These are phyloP conservation scores for Ogataea corticis DNA, from an alignment of 805 yeast species.

Conservation along the genomic window DNA sequence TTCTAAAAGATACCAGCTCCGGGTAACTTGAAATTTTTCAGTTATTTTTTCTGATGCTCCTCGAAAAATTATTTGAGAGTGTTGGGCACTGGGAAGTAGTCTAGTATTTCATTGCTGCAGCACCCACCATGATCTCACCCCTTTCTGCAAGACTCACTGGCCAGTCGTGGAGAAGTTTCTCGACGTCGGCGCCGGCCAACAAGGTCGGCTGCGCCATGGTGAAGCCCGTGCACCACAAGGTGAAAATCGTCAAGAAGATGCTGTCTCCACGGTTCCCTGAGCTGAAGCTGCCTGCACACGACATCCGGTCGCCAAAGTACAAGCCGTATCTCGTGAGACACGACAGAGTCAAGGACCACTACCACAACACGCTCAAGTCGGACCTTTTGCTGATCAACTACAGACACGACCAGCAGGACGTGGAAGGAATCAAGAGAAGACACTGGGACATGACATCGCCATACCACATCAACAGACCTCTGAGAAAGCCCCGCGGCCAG, in stretches of 20 bases:
- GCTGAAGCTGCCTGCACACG: slow-evolving; percentile 64
- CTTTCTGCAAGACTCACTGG: neutral
- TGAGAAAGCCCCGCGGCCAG: slow-evolving; percentile 74
- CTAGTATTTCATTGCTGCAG: too few species aligned
- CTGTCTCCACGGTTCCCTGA: slow-evolving; percentile 76
- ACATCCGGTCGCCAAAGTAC: slow-evolving; percentile 76
- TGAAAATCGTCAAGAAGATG: slow-evolving; percentile 69
- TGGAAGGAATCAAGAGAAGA: slow-evolving; percentile 70
- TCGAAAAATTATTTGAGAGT: neutral
- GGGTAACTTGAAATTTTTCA: neutral
- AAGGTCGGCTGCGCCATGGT: slow-evolving; percentile 70
- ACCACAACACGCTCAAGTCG: slow-evolving; percentile 66
- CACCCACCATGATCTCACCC: too few species aligned
- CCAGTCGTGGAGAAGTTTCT: slow-evolving; percentile 21
- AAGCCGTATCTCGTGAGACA: slow-evolving; percentile 73
- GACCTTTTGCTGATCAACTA: slow-evolving; percentile 80
- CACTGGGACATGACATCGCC: slow-evolving; percentile 88
- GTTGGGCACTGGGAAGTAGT: too few species aligned
- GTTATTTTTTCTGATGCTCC: neutral
- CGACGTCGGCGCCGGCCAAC: slow-evolving; percentile 35
- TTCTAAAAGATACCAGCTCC: too few species aligned
- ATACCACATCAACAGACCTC: slow-evolving; percentile 81
- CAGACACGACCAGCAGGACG: slow-evolving; percentile 56
- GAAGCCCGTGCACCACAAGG: slow-evolving; percentile 89
- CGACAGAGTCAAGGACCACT: slow-evolving; percentile 80